Base-by-base conservation (phyloP, 139 green algal genomes). In the Coelastrella sp. region DNA sequence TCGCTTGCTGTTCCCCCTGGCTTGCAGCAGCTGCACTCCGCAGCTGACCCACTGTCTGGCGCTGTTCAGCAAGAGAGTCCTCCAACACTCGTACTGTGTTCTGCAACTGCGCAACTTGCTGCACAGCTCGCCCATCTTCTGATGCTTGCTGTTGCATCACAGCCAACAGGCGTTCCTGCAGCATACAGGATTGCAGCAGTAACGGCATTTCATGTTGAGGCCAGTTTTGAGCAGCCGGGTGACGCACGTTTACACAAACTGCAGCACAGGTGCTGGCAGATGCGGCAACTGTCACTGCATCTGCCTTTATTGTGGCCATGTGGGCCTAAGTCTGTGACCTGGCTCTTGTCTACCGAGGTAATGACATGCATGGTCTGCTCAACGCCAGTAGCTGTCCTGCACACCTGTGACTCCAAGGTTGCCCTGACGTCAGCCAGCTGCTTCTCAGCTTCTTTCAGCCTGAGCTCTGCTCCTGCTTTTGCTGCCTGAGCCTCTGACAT, bases 1-100 rank as follows among this genome's bases (percentile, higher is more conserved):
- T 22, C 5, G 93, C 83, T 57, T 93, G 88, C 66, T 71, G 85
- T 61, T 91, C 92, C 90, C 60, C 57, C 20, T 90, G 71, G 10
- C 89, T 90, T 5, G 68, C 23, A 17, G 89, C 78, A 22, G 89
- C 81, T n/a, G 77, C 91, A 16, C 83, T 81, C 0, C 88, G 86
- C 79, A 93, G 82, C 89, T 91, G 85, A 16, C 32, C 74, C 16
- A 92, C 73, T 0, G 76, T 85, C 17, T 56, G 65, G 10, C 92
- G 91, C 17, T 86, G 87, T 7, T 56, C 80, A 22, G 61, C 73
- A 61, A 93, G 22, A 10, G 71, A 78, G 65, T 90, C 77, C 87
- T 95, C 93, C 56, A 92, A 64, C 19, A 32, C 82, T 54, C 86
- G 86, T 61, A 90, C 85, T n/a, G 59, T 78, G 16, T 47, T n/a